Conservation (phyloP, 768 basidiomycete genomes). For the Russula brevipes region DNA sequence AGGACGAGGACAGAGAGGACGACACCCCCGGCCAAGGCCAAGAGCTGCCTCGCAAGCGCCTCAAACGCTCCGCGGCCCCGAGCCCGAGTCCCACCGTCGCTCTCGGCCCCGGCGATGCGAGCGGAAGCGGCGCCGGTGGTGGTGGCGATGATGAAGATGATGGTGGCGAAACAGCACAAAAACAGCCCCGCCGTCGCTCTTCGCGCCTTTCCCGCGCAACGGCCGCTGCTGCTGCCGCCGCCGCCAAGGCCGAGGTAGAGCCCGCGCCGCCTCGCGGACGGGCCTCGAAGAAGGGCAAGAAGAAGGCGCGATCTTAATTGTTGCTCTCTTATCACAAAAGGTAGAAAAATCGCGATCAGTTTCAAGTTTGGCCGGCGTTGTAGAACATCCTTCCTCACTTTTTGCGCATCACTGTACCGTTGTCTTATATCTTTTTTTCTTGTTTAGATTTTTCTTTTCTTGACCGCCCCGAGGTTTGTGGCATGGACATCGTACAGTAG, state of each 20-base stretch:
- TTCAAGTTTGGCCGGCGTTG: background rate
- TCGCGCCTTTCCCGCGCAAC: background rate
- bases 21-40: background rate
- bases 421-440: background rate
- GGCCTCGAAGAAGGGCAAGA: conserved; percentile 1
- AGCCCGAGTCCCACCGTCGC: background rate
- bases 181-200: conserved; percentile 10
- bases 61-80: background rate
- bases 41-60: conserved; percentile 4
- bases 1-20: background rate
- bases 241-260: background rate
- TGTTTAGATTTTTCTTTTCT: background rate
- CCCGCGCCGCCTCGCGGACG: background rate
- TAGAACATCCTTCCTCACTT: background rate
- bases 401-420: too few relatives aligned
- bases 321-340: background rate
- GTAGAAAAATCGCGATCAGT: background rate
- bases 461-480: background rate
- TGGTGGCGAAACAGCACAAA: background rate
- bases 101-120: background rate
- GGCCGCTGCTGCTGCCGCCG: background rate
- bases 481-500: background rate
- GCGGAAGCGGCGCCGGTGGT: background rate
- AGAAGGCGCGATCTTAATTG: background rate
- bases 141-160: background rate